A percentile compares a stretch with the other conserved stretches of the same genome.
Evolutionary conservation across 1,284 basidiomycete species (phyloP).

Genomic region (Fomitopsis schrenkii): DNA sequence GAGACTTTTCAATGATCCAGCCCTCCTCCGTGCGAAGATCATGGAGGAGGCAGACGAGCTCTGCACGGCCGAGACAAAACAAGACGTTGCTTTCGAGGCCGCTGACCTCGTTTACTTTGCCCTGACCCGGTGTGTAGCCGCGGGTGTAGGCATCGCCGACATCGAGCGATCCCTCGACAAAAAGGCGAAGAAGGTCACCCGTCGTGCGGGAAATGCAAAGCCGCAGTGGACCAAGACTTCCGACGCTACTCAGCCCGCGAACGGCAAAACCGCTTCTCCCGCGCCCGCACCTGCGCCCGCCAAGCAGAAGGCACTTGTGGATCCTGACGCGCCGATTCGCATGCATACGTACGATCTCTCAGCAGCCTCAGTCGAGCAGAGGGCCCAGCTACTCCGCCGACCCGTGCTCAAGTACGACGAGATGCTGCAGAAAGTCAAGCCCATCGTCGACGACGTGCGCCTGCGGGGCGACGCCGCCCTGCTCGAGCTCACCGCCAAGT

Average conservation of each 20-base stretch:
- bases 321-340: conserved; percentile 50
- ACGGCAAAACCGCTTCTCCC: conserved; percentile 24
- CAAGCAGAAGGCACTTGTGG: conserved; percentile 16
- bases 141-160: conserved; percentile 83
- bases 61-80: conserved; percentile 76
- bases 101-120: conserved; percentile 97
- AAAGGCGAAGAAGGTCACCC: conserved; percentile 86
- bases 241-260: conserved; percentile 19
- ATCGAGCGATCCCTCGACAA: conserved; percentile 83
- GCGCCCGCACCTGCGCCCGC: conserved; percentile 21
- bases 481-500: conserved; percentile 88
- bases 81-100: conserved; percentile 94
- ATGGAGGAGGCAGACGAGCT: conserved; percentile 99
- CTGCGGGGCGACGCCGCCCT: conserved; percentile 84
- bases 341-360: conserved; percentile 75
- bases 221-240: conserved; percentile 63
- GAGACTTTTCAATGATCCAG: conserved; percentile 81
- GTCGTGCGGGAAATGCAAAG: conserved; percentile 93
- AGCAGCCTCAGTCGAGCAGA: conserved; percentile 50
- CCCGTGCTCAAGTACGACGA: conserved; percentile 92
- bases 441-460: conserved; percentile 90
- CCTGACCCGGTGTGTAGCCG: conserved; percentile 81
- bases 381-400: conserved; percentile 74
- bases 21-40: conserved; percentile 87
- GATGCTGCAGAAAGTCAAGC: conserved; percentile 94